Conservation (phyloP, 2,329 filamentous ascomycete species). For the Apiospora koreana region DNA sequence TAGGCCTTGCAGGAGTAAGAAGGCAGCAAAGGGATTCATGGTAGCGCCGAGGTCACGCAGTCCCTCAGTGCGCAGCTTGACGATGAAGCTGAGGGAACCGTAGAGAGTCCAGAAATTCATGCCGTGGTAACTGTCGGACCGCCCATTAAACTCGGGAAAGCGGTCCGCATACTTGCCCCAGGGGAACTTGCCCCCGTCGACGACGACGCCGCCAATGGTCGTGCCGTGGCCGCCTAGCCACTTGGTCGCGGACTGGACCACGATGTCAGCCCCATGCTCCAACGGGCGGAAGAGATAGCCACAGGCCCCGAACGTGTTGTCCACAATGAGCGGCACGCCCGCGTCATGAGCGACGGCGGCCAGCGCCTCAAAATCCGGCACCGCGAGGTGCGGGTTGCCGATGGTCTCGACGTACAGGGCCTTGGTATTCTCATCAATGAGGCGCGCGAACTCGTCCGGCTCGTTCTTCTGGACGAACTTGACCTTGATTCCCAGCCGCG, state of each 20-base stretch:
- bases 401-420: constrained; percentile 90
- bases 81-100: constrained; percentile 77
- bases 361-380: constrained; percentile 88
- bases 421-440: constrained; percentile 92
- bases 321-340: constrained; percentile 68
- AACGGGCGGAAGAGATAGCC: constrained; percentile 88
- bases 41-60: constrained; percentile 81
- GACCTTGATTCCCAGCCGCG: constrained; percentile 81
- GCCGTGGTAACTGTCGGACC: constrained; percentile 85
- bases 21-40: constrained; percentile 87
- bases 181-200: constrained; percentile 90
- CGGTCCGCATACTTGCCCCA: constrained; percentile 82
- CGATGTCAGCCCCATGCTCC: constrained; percentile 88
- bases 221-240: constrained; percentile 97
- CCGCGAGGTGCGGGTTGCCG: constrained; percentile 89
- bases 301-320: constrained; percentile 95
- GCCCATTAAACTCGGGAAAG: constrained; percentile 92
- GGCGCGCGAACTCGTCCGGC: constrained; percentile 73
- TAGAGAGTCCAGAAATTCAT: constrained; percentile 95
- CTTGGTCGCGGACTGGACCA: constrained; percentile 93
- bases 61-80: constrained; percentile 85
- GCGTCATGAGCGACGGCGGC: constrained; percentile 72
- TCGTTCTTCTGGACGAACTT: constrained; percentile 86
- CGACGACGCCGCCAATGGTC: constrained; percentile 81
- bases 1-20: constrained; percentile 84